phyloP scores from a whole-genome alignment of 1,284 basidiomycete genomes.

The Sporisorium scitamineum region DNA sequence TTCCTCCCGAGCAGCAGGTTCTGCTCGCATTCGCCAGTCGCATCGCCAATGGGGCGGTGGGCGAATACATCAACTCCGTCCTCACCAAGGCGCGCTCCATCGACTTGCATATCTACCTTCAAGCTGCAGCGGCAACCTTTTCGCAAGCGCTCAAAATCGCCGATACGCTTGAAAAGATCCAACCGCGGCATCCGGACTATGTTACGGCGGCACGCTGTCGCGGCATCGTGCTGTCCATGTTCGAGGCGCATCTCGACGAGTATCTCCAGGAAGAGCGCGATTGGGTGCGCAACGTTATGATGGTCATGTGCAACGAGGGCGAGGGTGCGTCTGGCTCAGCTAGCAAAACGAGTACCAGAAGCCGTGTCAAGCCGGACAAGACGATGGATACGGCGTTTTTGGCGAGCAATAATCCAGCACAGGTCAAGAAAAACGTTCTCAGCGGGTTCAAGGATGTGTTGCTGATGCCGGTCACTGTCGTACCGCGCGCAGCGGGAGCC shows the following conservation, averaged over 20 bases:
- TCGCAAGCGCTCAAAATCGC: constrained; percentile 87
- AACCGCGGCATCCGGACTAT: constrained; percentile 44
- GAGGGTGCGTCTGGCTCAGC: constrained; percentile 75
- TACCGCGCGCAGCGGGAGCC: constrained; percentile 81
- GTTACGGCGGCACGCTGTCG: constrained; percentile 75
- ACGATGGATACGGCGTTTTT: constrained; percentile 75
- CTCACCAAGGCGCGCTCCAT: constrained; percentile 82
- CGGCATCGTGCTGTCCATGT: constrained; percentile 87
- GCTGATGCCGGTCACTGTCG: constrained; percentile 92
- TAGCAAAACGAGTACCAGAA: constrained; percentile 59
- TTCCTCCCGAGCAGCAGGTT: constrained; percentile 81
- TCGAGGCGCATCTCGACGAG: constrained; percentile 93
- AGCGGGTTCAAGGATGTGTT: constrained; percentile 90
- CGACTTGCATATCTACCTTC: constrained; percentile 80
- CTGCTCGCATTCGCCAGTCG: constrained; percentile 81
- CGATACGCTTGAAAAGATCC: constrained; percentile 71
- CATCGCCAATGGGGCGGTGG: constrained; percentile 78
- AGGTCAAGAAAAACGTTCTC: constrained; percentile 90
- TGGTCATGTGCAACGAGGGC: constrained; percentile 81
- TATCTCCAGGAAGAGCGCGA: constrained; percentile 95
- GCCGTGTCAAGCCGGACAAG: constrained; percentile 18
- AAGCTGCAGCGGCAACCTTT: constrained; percentile 88
- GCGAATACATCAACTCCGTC: constrained; percentile 84
- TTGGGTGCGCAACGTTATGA: constrained; percentile 80
- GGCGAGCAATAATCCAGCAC: constrained; percentile 85